Base-by-base conservation (phyloP, 192 early-diverging fungal species). In the Entrophospora sp. region DNA sequence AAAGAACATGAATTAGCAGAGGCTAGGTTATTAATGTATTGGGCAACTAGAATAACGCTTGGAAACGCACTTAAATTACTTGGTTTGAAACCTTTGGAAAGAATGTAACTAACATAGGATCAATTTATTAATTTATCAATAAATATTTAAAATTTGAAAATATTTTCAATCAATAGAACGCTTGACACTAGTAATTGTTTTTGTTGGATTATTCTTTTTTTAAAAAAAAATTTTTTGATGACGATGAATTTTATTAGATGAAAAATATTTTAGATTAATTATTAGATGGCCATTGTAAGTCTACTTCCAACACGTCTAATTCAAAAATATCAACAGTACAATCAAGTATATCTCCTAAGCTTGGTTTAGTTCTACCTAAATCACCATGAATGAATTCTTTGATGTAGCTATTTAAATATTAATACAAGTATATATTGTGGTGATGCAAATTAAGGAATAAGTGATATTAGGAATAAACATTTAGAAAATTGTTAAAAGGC, bases 331-430 rank as follows among this genome's bases (percentile, higher is more conserved):
- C 85, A 1, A 91, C 85, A n/a, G 68, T 68, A 43, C 73, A 82
- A 27, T 77, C 82, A 27, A 80, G 60, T 35, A 90, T 77, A 2
- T 80, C 81, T 7, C 83, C 71, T 63, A 97, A 61, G 27, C 82
- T 87, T 13, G 95, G 95, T 25, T 68, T 69, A 1, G 92, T 95
- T 24, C 93, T 81, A 4, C 93, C 93, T 16, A 86, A 68, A 77
- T 97, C 95, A n/a, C 93, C 89, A 64, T 95, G 92, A 1, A 95
- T 82, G 86, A 95, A 97, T 77, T 97, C 95, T 66, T 97, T 97
- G 61, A 97, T 85, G 36, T 76, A 64, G 38, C 62, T 64, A n/a
- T n/a, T n/a, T n/a, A n/a, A n/a, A n/a, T n/a, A n/a, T n/a, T n/a
- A n/a, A n/a, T n/a, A n/a, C n/a, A n/a, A n/a, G n/a, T n/a, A n/a